Evolutionary conservation across 2,329 filamentous ascomycete genomes (phyloP), one percentile per base, ranked within the genome.

Genomic region (Fusarium sp.): DNA sequence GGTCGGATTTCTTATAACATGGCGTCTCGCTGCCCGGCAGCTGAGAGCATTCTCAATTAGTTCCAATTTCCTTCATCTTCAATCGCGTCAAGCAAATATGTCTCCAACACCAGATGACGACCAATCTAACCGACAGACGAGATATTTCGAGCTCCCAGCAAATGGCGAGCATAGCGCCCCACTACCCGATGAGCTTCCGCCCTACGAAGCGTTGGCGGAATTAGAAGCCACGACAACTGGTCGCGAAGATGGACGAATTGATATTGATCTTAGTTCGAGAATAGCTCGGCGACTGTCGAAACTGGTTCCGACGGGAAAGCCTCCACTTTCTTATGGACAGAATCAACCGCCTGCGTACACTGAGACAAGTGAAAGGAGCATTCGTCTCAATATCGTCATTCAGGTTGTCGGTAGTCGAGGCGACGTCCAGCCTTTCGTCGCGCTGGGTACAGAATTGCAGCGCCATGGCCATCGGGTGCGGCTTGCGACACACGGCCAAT

Each of bases 341-440:
- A 15, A 15, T 5, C 23, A 49, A 6, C 67, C 61, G 1, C 68
- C 68, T 1, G 28, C 23, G 0, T 71, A 71, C 3, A 33, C 53
- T 1, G 63, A 67, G 38, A 47, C 40, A 19, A 35, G 54, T 2
- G 23, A 61, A 1, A 40, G 2, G 2, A 60, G 63, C 12, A 42
- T 60, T 5, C 21, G 35, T 1, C 57, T 71, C 2, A 75, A 75
- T 3, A 60, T 75, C 3, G 69, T 75, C 9, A 75, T 75, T 3
- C 72, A 75, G 4, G 62, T 75, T 0, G 67, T 75, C 6, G 72
- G 73, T 3, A 62, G 59, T 1, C 40, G 72, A 38, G 73, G 73
- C 6, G 69, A 75, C 12, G 65, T 75, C 0, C 72, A 75, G 9
- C 72, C 73, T 0, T 75, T 75, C 9, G 35, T 75, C 1, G 72